These are phyloP conservation scores for Mycena vitilis DNA, from an alignment of 768 basidiomycete genomes.

Conservation along the genomic window DNA sequence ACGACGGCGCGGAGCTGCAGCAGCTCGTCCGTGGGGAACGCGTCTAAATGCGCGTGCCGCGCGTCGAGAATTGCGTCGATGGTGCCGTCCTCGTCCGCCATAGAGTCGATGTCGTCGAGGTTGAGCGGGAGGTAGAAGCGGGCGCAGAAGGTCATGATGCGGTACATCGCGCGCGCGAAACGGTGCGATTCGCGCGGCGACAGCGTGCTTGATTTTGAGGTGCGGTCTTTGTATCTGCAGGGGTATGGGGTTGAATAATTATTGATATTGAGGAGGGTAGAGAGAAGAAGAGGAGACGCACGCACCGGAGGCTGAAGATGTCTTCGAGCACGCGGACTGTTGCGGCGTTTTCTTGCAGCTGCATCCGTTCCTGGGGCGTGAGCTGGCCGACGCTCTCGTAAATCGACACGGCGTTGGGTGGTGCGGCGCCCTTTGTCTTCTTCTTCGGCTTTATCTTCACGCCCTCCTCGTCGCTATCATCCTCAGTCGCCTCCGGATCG, in stretches of 20 bases:
- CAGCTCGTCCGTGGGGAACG: conserved; percentile 15
- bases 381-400: too few species aligned
- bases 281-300: not conserved
- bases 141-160: conserved; percentile 36
- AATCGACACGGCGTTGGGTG: too few species aligned
- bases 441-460: too few species aligned
- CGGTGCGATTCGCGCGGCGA: conserved; percentile 25
- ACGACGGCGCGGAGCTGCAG: conserved; percentile 25
- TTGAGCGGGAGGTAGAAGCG: conserved; percentile 36
- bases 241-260: too few species aligned
- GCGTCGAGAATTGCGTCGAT: conserved; percentile 20
- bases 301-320: conserved; percentile 25
- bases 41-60: conserved; percentile 19
- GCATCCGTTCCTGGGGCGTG: too few species aligned
- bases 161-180: conserved; percentile 33
- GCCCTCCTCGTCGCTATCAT: too few species aligned
- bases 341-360: conserved; percentile 23
- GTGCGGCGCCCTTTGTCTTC: too few species aligned
- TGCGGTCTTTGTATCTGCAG: conserved; percentile 22
- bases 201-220: conserved; percentile 15
- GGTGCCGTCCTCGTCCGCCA: conserved; percentile 29
- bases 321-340: conserved; percentile 14
- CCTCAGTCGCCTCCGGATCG: too few species aligned
- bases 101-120: conserved; percentile 35
- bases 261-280: too few species aligned